Base-by-base conservation (phyloP, 2,329 filamentous ascomycete species). In the Venturia effusa region DNA sequence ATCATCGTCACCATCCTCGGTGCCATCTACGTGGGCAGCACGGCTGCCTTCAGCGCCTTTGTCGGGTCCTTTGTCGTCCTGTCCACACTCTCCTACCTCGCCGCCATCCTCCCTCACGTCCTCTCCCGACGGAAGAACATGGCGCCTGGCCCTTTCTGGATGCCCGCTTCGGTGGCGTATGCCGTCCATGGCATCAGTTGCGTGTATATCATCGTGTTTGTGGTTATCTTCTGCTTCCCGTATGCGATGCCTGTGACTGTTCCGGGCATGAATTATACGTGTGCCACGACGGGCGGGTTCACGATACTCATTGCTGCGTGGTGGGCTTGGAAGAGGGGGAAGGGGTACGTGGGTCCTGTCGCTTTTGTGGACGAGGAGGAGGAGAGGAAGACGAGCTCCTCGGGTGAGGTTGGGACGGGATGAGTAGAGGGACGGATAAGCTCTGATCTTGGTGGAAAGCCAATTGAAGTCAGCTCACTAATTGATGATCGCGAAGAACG, bases 1-100 rank as follows among this genome's bases (percentile, higher is more conserved):
- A 66, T 74, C 48, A 72, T 80, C 63, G 80, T 80, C 30, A 84
- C 84, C 0, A 71, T 86, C 3, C 76, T 89, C 0, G 86, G 85
- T 0, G 79, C 78, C 51, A 85, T 89, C 55, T 88, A 88, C 67
- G 80, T 89, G 1, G 86, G 83, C n/a, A 84, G 79, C 66, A 81
- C 78, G 0, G 86, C 84, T 0, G 87, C 87, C 0, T 90, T 89
- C 74, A 81, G 83, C 51, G 86, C 86, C 0, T 83, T 89, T 32
- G 82, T 88, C 8, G 84, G 84, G 11, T 81, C 78, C 0, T 86
- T 84, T 70, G 79, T 84, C 62, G 77, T 85, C 17, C 75, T 86
- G 0, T 76, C 76, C 3, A 80, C 80, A 0, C 69, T 81, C 11
- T 86, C 83, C 0, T 89, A 87, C 70, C 76, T 87, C 2, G 83